A percentile compares a stretch with the other conserved stretches of the same genome.
These are phyloP conservation scores for Escovopsis weberi DNA, from an alignment of 2,329 filamentous ascomycete genomes.

Conservation along the genomic window DNA sequence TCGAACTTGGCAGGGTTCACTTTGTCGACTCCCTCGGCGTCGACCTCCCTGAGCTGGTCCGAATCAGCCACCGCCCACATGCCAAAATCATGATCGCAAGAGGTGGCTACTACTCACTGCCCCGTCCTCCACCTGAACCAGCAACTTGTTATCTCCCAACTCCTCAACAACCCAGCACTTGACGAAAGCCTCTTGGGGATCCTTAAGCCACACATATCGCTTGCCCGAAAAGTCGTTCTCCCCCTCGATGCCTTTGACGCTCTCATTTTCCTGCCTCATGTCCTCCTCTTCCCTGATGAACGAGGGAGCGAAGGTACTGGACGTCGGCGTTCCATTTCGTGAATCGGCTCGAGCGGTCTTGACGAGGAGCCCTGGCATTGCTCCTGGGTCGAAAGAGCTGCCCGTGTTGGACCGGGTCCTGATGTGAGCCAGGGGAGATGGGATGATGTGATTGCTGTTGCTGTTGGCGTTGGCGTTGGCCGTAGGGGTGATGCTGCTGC, in stretches of 20 bases:
- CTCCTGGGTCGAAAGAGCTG: slow-evolving; percentile 31
- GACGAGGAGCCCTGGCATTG: slow-evolving; percentile 20
- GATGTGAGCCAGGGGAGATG: slow-evolving; percentile 38
- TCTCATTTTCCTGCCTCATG: slow-evolving; percentile 40
- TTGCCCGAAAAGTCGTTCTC: slow-evolving; percentile 99
- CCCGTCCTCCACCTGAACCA: slow-evolving; percentile 90
- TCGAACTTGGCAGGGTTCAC: slow-evolving; percentile 99
- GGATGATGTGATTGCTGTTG: not conserved
- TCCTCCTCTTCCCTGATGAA: slow-evolving; percentile 92
- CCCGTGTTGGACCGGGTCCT: slow-evolving; percentile 50
- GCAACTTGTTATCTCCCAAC: slow-evolving; percentile 48
- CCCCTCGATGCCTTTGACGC: slow-evolving; percentile 67
- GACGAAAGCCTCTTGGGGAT: slow-evolving; percentile 75
- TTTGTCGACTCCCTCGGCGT: slow-evolving; percentile 83
- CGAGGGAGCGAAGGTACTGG: slow-evolving; percentile 82
- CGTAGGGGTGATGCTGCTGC: not conserved
- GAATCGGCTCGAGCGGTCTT: slow-evolving; percentile 43
- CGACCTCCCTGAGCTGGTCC: slow-evolving; percentile 66
- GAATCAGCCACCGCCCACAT: slow-evolving; percentile 8
- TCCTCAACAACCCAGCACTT: slow-evolving; percentile 88
- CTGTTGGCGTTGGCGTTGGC: not conserved
- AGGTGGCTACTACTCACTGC: slow-evolving; percentile 40
- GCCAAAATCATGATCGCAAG: not conserved
- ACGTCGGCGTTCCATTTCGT: slow-evolving; percentile 45
- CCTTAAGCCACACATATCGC: slow-evolving; percentile 93